Percentiles rank a stretch among this genome's conserved stretches.
These are phyloP conservation scores for Candida tropicalis DNA, from an alignment of 1,139 yeast species.

Conservation along the genomic window DNA sequence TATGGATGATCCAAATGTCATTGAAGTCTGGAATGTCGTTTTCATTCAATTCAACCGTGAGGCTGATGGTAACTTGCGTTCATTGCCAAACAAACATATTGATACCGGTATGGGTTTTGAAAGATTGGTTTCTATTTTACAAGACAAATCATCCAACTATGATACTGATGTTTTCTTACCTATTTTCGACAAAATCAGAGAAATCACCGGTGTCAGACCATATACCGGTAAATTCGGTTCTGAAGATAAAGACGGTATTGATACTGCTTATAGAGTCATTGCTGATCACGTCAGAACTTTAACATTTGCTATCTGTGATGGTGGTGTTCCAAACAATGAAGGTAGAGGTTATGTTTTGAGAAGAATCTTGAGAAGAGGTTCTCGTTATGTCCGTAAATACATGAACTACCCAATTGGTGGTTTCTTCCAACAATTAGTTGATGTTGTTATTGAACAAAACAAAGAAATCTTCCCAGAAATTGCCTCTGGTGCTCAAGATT, in stretches of 20 bases:
- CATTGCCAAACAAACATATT: slow-evolving; percentile 90
- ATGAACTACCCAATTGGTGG: slow-evolving; percentile 94
- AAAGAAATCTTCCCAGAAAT: slow-evolving; percentile 91
- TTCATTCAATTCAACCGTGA: slow-evolving; percentile 97
- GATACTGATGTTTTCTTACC: slow-evolving; percentile 97
- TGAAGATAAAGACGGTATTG: slow-evolving; percentile 92
- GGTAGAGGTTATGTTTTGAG: slow-evolving; percentile 98
- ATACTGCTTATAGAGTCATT: slow-evolving; percentile 95
- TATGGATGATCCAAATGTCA: slow-evolving; percentile 95
- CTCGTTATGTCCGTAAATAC: slow-evolving; percentile 94
- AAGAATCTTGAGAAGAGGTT: slow-evolving; percentile 96
- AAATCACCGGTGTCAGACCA: slow-evolving; percentile 88
- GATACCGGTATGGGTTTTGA: slow-evolving; percentile 99
- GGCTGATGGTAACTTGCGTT: slow-evolving; percentile 74
- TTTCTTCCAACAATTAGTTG: slow-evolving; percentile 89
- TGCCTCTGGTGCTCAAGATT: slow-evolving; percentile 65
- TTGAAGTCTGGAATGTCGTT: slow-evolving; percentile 97
- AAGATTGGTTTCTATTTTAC: slow-evolving; percentile 91
- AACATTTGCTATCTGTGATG: slow-evolving; percentile 95
- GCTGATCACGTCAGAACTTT: slow-evolving; percentile 98
- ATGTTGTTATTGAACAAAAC: slow-evolving; percentile 89
- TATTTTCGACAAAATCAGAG: slow-evolving; percentile 79
- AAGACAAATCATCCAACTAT: slow-evolving; percentile 87
- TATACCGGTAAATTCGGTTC: slow-evolving; percentile 91
- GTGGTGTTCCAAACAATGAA: slow-evolving; percentile 98